A percentile compares a stretch with the other conserved stretches of the same genome.
phyloP scores from a whole-genome alignment of 2,329 filamentous ascomycete genomes.

The Dactylellina leptospora region DNA sequence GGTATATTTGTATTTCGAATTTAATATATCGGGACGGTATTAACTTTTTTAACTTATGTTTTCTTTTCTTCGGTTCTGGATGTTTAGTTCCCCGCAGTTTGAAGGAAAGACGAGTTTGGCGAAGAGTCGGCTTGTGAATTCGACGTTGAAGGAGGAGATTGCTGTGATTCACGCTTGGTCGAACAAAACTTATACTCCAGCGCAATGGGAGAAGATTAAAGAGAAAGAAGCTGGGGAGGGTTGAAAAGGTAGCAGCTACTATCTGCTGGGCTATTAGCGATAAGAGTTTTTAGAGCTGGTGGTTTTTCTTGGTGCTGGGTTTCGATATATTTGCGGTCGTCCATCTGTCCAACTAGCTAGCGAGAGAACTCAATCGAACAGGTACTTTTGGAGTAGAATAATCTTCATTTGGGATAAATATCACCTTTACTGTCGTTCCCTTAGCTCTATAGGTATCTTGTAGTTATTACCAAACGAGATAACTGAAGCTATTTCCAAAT shows the following conservation, averaged over 20 bases:
- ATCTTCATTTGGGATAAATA: too few relatives aligned
- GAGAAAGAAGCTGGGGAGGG: slow-evolving; percentile 56
- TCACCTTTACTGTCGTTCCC: too few relatives aligned
- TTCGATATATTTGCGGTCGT: too few relatives aligned
- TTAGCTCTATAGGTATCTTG: too few relatives aligned
- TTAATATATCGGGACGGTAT: not conserved
- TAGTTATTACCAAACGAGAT: too few relatives aligned
- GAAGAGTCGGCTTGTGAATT: slow-evolving; percentile 85
- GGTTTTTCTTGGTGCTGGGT: not conserved
- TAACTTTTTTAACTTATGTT: not conserved
- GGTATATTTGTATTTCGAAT: too few relatives aligned
- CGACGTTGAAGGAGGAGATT: slow-evolving; percentile 83
- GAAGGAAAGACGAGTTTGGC: slow-evolving; percentile 78
- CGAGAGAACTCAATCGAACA: too few relatives aligned
- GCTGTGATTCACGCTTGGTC: slow-evolving; percentile 94
- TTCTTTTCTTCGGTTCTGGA: slow-evolving; percentile 7
- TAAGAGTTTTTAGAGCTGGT: not conserved
- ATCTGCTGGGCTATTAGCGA: not conserved
- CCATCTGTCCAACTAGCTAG: too few relatives aligned
- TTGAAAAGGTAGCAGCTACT: not conserved
- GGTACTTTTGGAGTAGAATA: too few relatives aligned
- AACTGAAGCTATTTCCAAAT: too few relatives aligned
- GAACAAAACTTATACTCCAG: slow-evolving; percentile 88
- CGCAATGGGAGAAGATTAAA: slow-evolving; percentile 81
- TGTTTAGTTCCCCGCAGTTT: slow-evolving; percentile 71